Percentiles rank a stretch among this genome's conserved stretches.
phyloP scores from a whole-genome alignment of 2,329 filamentous ascomycete genomes.

The Fusarium cyanostomum region DNA sequence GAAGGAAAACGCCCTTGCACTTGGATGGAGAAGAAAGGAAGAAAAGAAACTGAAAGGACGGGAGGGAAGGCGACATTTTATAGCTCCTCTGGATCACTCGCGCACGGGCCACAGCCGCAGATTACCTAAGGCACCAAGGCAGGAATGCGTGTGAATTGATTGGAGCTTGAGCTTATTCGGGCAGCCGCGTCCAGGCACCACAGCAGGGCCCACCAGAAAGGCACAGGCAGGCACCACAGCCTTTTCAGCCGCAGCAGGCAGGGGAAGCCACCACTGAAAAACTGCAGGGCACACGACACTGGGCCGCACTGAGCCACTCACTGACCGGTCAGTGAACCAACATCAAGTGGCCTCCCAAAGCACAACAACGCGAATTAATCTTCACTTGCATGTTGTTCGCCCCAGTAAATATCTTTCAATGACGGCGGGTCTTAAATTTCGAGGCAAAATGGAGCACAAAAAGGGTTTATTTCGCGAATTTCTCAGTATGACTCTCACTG shows the following conservation, averaged over 20 bases:
- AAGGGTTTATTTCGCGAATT: no score
- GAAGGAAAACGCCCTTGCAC: constrained; percentile 74
- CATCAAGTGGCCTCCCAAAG: background rate
- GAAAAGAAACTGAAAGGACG: constrained; percentile 47
- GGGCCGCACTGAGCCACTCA: background rate
- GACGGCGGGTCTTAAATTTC: background rate
- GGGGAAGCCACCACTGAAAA: background rate
- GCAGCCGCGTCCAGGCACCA: constrained; percentile 34
- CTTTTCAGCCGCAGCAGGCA: constrained; percentile 13
- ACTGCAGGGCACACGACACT: background rate
- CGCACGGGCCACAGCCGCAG: constrained; percentile 21
- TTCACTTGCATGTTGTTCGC: background rate
- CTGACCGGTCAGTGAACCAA: background rate
- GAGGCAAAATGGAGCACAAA: no score
- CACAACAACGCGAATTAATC: no score
- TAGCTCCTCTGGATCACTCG: constrained; percentile 37
- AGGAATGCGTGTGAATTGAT: constrained; percentile 23
- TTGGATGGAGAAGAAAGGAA: constrained; percentile 62
- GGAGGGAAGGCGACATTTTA: constrained; percentile 46
- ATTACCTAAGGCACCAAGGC: constrained; percentile 37
- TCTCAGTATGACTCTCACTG: no score
- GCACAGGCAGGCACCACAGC: background rate
- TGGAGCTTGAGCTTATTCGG: constrained; percentile 15
- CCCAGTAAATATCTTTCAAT: background rate
- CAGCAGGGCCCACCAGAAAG: background rate